Conservation (phyloP, 257 asterid genomes). For the Nyctanthes arbortristis region DNA sequence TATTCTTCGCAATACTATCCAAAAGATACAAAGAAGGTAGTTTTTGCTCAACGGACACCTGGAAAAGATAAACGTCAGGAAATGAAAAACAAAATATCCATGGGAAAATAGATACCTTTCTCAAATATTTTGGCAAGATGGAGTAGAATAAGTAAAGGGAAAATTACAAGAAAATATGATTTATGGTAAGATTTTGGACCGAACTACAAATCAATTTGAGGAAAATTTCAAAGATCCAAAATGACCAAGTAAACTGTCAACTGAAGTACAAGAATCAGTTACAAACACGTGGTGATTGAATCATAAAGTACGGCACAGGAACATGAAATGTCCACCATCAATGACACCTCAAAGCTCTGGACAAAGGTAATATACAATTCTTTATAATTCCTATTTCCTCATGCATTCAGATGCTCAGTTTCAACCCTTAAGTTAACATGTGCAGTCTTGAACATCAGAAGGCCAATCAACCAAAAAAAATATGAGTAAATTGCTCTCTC, state of each 20-base stretch:
- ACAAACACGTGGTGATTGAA: neutral
- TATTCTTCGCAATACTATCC: conserved; percentile 96
- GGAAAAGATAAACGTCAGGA: conserved; percentile 33
- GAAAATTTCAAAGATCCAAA: neutral
- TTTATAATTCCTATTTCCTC: neutral
- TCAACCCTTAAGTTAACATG: neutral
- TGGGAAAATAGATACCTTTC: neutral
- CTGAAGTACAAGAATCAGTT: neutral
- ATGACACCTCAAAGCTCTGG: neutral
- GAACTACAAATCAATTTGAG: too few species aligned
- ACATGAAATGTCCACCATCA: neutral
- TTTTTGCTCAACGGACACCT: conserved; percentile 83
- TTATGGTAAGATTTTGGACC: neutral
- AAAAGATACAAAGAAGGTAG: conserved; percentile 87
- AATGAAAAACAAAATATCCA: conserved; percentile 19
- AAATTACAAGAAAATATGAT: neutral
- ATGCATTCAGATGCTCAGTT: neutral
- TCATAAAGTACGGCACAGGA: too few species aligned
- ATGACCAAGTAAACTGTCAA: neutral
- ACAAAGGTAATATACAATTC: neutral
- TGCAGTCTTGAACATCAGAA: neutral
- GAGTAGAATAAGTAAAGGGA: too few species aligned
- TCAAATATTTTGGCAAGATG: neutral
- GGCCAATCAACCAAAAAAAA: neutral
- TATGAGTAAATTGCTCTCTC: too few species aligned